phyloP scores from a whole-genome alignment of 2,329 filamentous ascomycete genomes.

The Parastagonospora avenae region DNA sequence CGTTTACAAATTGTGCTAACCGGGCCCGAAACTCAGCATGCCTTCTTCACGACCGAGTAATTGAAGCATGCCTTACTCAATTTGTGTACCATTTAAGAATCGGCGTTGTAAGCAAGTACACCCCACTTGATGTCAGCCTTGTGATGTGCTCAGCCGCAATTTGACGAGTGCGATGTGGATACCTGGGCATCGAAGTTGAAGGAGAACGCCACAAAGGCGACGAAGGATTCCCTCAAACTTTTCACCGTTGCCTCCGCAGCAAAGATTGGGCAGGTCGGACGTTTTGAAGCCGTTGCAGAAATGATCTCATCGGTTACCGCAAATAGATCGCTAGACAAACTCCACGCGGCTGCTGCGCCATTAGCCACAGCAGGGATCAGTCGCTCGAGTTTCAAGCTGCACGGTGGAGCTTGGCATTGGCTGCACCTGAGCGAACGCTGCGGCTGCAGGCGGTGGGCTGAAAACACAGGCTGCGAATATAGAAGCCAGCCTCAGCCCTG shows the following conservation, averaged over 20 bases:
- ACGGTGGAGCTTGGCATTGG: conserved; percentile 6
- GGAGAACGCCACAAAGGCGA: too few relatives aligned
- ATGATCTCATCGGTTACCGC: conserved; percentile 8
- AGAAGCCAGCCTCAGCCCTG: conserved; percentile 9
- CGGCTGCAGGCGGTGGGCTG: conserved; percentile 7
- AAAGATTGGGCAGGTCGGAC: neutral
- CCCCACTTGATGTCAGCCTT: too few relatives aligned
- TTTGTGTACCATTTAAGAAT: too few relatives aligned
- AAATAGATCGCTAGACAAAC: conserved; percentile 16
- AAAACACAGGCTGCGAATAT: conserved; percentile 1
- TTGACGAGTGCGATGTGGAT: too few relatives aligned
- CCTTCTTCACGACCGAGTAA: too few relatives aligned
- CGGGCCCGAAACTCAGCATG: too few relatives aligned
- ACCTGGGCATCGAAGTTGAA: too few relatives aligned
- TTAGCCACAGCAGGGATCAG: conserved; percentile 12
- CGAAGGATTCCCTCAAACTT: too few relatives aligned
- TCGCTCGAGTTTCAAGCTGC: conserved; percentile 4
- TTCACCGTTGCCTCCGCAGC: neutral
- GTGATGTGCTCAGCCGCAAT: too few relatives aligned
- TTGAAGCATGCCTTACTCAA: too few relatives aligned
- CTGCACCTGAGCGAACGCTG: conserved; percentile 10
- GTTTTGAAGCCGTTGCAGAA: conserved; percentile 3
- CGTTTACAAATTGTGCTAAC: too few relatives aligned
- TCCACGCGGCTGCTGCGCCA: conserved; percentile 12
- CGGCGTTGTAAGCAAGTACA: too few relatives aligned